Evolutionary conservation across 1,284 basidiomycete species (phyloP), one percentile per base, ranked within the genome.

Genomic region (Ganoderma lucidum): DNA sequence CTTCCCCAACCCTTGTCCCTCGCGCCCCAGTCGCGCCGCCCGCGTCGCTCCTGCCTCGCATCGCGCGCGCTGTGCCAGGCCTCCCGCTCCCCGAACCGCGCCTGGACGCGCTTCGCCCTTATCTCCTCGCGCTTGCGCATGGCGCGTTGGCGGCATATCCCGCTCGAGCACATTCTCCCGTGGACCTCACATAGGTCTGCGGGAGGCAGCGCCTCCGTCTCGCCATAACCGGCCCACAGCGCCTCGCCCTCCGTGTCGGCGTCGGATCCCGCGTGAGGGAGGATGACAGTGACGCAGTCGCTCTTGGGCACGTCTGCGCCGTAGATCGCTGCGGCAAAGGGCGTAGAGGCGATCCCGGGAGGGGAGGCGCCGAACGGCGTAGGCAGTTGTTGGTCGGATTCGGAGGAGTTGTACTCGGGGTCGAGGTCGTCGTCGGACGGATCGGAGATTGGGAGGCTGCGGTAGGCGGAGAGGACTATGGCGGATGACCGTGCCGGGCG

Each of bases 91-190:
- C 73, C 64, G 58, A 68, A 53, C 42, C 70, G 58, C 62, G 74
- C 65, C 8, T 58, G 66, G 28, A 53, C 63, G 23, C 69, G 65
- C 56, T 69, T 53, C 51, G 72, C 68, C 39, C 56, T n/a, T 12
- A n/a, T 3, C n/a, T 42, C 72, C 28, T 59, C 64, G 42, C 66
- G 70, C 60, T 70, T 73, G 42, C 62, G 72, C 48, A 65, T 63
- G 2, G 44, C 69, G 59, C 73, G 71, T 39, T 73, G 68, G 37
- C 66, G 68, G 70, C 78, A 80, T 8, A 79, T 77, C 23, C 77
- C 77, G 66, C 71, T 74, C 37, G 59, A 64, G 71, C 78, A 78
- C 17, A 75, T 44, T 32, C 56, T 64, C 17, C 74, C 74, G 63
- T 79, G 78, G 30, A 53, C 69, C 3, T 37, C 37, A 70, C 78